These are phyloP conservation scores for Aspergillus viridinutans DNA, from an alignment of 2,329 filamentous ascomycete species.

Conservation along the genomic window DNA sequence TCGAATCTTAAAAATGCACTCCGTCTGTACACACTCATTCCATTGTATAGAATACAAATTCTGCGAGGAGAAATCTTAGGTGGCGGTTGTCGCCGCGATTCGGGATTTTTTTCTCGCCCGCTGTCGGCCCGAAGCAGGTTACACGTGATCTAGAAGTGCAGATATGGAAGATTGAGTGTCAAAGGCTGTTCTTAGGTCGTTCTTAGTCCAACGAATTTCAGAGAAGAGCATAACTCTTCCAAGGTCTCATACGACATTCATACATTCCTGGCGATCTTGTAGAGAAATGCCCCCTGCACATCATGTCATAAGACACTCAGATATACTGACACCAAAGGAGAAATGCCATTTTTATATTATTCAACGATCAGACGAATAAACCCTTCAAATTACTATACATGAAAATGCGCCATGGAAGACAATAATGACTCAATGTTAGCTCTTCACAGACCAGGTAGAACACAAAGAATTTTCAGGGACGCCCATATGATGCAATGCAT, in stretches of 20 bases:
- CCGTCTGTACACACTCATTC: neutral
- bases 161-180: neutral
- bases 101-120: slow-evolving; percentile 13
- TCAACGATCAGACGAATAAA: neutral
- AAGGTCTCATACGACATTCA: neutral
- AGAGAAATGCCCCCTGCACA: neutral
- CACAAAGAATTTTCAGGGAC: slow-evolving; percentile 14
- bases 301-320: neutral
- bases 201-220: neutral
- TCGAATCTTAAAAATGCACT: neutral
- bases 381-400: neutral
- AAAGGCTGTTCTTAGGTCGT: neutral
- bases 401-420: slow-evolving; percentile 9
- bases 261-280: neutral
- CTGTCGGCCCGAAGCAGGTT: neutral
- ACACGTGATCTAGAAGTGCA: neutral
- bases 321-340: neutral
- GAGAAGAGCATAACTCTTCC: neutral
- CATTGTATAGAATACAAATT: slow-evolving; percentile 9
- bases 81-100: slow-evolving; percentile 23
- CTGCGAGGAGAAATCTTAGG: slow-evolving; percentile 18
- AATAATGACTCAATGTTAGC: neutral
- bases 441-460: neutral
- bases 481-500: slow-evolving; percentile 23
- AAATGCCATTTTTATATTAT: neutral